Evolutionary conservation across 495 filamentous ascomycete species (phyloP), one percentile per base, ranked within the genome.

Genomic region (Darksidea phi): DNA sequence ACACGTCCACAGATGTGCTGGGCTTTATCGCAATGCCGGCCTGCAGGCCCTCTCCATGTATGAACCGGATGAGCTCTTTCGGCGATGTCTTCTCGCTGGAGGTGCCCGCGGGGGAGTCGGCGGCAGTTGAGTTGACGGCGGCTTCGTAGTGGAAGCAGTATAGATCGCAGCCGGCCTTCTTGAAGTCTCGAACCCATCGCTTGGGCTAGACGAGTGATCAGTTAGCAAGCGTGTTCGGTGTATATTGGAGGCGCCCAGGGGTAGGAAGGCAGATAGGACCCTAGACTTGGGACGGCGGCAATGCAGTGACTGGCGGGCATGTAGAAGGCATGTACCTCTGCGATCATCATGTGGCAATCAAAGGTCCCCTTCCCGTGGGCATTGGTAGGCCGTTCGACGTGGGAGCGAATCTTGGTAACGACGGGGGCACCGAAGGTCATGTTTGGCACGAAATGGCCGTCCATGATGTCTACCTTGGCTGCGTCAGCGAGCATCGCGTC

Each of bases 81-180:
- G 94, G 93, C 65, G 75, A 87, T 10, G 94, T 97, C 53, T 80
- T 82, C 38, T 72, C 73, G 38, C 86, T 84, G 5, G 84, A 82
- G 50, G 75, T 81, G 41, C 78, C 84, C 56, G 87, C 83, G 47
- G 91, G 91, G 38, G 82, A 80, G 73, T 89, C 88, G 63, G 94
- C 91, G 11, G 90, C 90, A 49, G 88, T 88, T 38, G 88, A 92
- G 51, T 79, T 76, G 67, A 90, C 80, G 48, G 94, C 95, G n/a
- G 94, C 94, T 77, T 98, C 94, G 76, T 97, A 96, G 79, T 98
- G 94, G 80, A 98, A 98, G 80, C 93, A 97, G 80, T 98, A 98
- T 8, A 97, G 83, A 72, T 98, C 93, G 77, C 92, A 97, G 20
- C 94, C 94, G 38, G 92, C 94, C 24, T 86, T 83, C 70, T 95